Base-by-base conservation (phyloP, 1,284 basidiomycete genomes). In the Sporisorium sorghi region DNA sequence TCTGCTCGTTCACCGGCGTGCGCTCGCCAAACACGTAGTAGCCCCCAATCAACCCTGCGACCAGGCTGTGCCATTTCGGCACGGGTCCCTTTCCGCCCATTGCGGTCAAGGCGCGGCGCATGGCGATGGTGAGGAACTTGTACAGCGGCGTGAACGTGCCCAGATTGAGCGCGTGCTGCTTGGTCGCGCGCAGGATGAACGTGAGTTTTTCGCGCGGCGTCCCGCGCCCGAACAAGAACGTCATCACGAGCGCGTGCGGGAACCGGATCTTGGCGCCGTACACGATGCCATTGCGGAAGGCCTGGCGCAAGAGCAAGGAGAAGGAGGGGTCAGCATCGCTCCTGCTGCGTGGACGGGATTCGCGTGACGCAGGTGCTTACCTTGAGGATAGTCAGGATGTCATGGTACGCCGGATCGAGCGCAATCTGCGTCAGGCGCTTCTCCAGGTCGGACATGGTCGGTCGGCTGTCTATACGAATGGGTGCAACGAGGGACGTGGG, bases 201-300 rank as follows among this genome's bases (percentile, higher is more conserved):
- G 86, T 86, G 39, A 90, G 79, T 43, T 93, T 90, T 14, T 89
- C 85, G 77, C 87, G 58, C 11, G 72, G 68, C 26, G 76, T 73
- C 14, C 79, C 78, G 1, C 81, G 63, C 9, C 85, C 83, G 82
- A 99, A 99, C 28, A 99, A 87, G 67, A 97, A 89, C n/a, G 94
- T 92, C 96, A 99, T 99, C 60, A 99, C 91, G 26, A 99, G 87
- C 2, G 97, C 96, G 88, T 99, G 97, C n/a, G 97, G 97, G 83
- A 97, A 97, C 47, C 87, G 77, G 78, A 98, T 93, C 88, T 98
- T 97, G 81, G 92, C 91, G 51, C 93, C 93, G 86, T 98, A 99
- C 8, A 98, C 93, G 63, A 97, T 88, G 11, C 96, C 96, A 86
- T 97, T 98, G 32, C 96, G 89, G 32, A 93, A 93, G 47, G 94